Evolutionary conservation across 140 eudicot genomes (phyloP), one percentile per base, ranked within the genome.

Genomic region (Erigeron philadelphicus): DNA sequence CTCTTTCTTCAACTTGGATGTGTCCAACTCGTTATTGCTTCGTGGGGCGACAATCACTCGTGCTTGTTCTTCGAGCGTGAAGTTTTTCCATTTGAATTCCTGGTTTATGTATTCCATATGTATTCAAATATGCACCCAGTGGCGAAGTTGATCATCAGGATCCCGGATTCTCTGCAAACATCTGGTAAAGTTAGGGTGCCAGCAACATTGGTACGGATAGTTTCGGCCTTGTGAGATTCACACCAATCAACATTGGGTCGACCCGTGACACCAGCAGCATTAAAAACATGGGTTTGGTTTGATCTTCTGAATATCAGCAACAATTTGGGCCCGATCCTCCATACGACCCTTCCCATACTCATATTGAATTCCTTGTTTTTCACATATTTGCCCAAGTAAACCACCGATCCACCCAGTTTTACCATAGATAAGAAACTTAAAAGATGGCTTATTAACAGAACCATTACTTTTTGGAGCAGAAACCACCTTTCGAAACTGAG

Each of bases 201-300:
- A 3, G 80, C 85, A 43, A 90, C 97, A 64, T 90, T 90, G 48
- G 95, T 74, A 8, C 96, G 94, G 40, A 90, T 88, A 0, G 96
- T 90, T 61, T 90, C 97, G 0, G 88, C 62, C 74, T 82, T 90
- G 66, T 90, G 97, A 38, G 87, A 68, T 50, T 90, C 97, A 61
- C 97, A 90, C 97, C 97, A 90, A 64, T 90, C 97, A 17, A 88
- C 97, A 79, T 90, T 90, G 43, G 97, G 97, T 74, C 96, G 78
- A 12, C 97, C 97, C 49, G 97, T 90, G 57, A 90, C 85, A 66
- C 97, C 97, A 19, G 97, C 97, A 58, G 97, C 90, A 75, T 90
- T 90, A 46, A 90, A 85, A 54, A 90, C 97, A 73, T 88, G 97
- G 40, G 97, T 90, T 90, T 9, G 97, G 97, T 72, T 84, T 83